Evolutionary conservation across 495 filamentous ascomycete species (phyloP), one percentile per base, ranked within the genome.

Genomic region (Amphirosellinia nigrospora): DNA sequence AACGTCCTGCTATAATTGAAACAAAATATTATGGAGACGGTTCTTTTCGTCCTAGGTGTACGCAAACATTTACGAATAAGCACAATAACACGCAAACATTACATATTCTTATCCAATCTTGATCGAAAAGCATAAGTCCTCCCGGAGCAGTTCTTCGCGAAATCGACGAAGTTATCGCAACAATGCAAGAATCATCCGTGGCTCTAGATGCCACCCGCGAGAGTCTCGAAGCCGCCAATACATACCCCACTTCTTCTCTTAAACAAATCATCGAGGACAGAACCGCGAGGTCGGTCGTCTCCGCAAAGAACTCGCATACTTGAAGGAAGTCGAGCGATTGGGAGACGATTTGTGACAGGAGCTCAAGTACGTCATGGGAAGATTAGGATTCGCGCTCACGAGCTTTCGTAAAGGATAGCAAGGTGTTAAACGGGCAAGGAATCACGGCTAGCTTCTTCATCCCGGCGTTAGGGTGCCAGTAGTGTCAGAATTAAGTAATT

Each of bases 381-480:
- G 28, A 30, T 30, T 30, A 62, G 59, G 59, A 46, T 11, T 62
- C 13, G 60, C 60, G 30, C 38, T 64, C 45, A 64, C 60, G 32
- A 62, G 59, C 59, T 62, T 62, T 39, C 59, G 28, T 62, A 62
- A 30, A 62, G 59, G 41, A 41, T 23, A 62, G 34, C 28, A 28
- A 41, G 39, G 7, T 43, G 15, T 43, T 43, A 43, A 6, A 15
- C 39, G 39, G 7, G 39, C 6, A 15, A 43, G 39, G 15, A 62
- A 13, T 62, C 41, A 62, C 19, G 39, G 8, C 21, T 62, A 62
- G 59, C 21, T 39, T 62, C 41, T 39, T 38, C 13, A 30, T 34
- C 28, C 23, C 56, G 26, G 4, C 4, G 10, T 32, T 28, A 28
- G 36, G 36, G 7, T 10, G 56, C 10, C 9, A 60, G 30, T 60